A percentile compares a stretch with the other conserved stretches of the same genome.
phyloP scores from a whole-genome alignment of 495 filamentous ascomycete species.

The Trichoderma virens region DNA sequence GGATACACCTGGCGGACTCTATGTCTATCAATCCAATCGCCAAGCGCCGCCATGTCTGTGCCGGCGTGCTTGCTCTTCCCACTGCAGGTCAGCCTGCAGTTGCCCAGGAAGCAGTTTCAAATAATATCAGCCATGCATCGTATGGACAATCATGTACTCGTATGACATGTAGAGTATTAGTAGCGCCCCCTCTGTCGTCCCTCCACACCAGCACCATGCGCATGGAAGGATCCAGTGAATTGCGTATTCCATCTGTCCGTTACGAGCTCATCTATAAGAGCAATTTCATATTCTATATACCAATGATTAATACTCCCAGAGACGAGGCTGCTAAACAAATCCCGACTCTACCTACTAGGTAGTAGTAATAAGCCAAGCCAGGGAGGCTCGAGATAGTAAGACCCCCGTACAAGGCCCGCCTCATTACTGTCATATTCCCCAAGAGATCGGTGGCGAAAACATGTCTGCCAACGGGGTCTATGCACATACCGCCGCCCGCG shows the following conservation, averaged over 20 bases:
- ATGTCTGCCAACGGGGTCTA: not conserved
- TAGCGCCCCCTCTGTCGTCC: not conserved
- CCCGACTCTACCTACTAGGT: too few species aligned
- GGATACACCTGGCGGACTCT: too few species aligned
- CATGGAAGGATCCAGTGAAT: too few species aligned
- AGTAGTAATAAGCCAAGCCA: not conserved
- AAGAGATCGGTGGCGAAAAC: not conserved
- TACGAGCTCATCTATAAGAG: too few species aligned
- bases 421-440: not conserved
- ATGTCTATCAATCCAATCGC: not conserved
- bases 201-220: not conserved
- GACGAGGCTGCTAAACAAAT: too few species aligned
- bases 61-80: not conserved
- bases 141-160: not conserved
- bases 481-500: not conserved
- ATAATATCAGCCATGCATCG: not conserved
- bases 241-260: too few species aligned
- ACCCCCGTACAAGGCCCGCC: not conserved
- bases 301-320: too few species aligned
- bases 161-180: not conserved
- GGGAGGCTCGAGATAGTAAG: not conserved
- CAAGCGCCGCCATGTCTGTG: not conserved
- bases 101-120: not conserved
- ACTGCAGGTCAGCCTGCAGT: not conserved
- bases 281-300: too few species aligned